Base-by-base conservation (phyloP, 2,329 filamentous ascomycete genomes). In the Neofusicoccum umdonicola region DNA sequence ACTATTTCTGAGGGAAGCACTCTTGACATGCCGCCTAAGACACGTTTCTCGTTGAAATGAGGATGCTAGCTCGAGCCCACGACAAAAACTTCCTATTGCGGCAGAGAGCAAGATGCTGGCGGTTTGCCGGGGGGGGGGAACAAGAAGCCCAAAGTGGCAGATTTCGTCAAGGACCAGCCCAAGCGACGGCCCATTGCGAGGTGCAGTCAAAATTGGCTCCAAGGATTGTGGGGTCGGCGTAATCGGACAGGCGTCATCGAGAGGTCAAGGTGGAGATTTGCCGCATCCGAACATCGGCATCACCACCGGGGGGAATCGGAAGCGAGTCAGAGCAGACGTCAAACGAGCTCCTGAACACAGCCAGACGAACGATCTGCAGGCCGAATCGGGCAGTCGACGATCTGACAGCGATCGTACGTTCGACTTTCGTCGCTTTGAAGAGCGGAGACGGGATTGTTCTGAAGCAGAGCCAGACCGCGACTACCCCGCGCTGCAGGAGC, bases 251-350 rank as follows among this genome's bases (percentile, higher is more conserved):
- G 41, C 54, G 54, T 58, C 41, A 58, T 58, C 15, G 54, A 44
- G 15, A 44, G 15, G 54, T 45, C 39, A 58, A 17, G 54, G 54
- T 58, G 54, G 54, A 58, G 54, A 58, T 44, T 22, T 58, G 41
- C 54, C 41, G 54, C 54, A 58, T 58, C 54, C 54, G 54, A 58
- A 58, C 52, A 31, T 57, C 37, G 52, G 52, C 52, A 44, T 31
- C 37, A 13, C 39, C n/a, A 19, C 52, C 51, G 51, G 39, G 52
- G 22, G 22, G 6, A 8, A 15, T 56, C 51, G 51, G 51, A 56
- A 56, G 51, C 51, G 51, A 56, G 47, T 51, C 47, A 51, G 50
- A 35, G n/a, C 51, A 54, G 51, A 56, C 52, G 54, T 45, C 54
- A 45, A 57, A 15, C 35, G 41, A 44, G 13, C 51, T 56, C 35